A percentile compares a stretch with the other conserved stretches of the same genome.
Evolutionary conservation across 176 grass and related monocot genomes (phyloP).

Genomic region (Musa itinerans): DNA sequence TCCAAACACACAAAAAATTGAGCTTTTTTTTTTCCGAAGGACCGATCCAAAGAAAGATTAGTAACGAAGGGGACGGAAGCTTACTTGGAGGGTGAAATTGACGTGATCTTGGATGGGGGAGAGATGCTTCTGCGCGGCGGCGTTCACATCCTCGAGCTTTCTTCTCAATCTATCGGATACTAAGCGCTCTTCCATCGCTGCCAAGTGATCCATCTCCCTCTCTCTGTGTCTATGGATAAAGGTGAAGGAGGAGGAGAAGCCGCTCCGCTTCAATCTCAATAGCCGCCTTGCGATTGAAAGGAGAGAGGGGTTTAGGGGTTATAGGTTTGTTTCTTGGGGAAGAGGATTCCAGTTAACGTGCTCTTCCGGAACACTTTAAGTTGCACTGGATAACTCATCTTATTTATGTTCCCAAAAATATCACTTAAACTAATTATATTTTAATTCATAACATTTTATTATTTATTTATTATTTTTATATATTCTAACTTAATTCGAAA

Average conservation of each 20-base stretch:
- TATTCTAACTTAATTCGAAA: too few species aligned
- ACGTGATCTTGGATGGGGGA: conserved; percentile 76
- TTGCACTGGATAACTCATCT: too few species aligned
- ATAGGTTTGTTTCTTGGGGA: too few species aligned
- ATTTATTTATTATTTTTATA: too few species aligned
- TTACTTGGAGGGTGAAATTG: conserved; percentile 89
- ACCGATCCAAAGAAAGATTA: background rate
- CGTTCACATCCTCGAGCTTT: conserved; percentile 85
- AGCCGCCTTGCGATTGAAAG: background rate
- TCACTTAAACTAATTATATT: too few species aligned
- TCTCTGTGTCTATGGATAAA: background rate
- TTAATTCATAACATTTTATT: too few species aligned
- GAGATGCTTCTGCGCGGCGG: conserved; percentile 58
- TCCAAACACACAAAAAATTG: background rate
- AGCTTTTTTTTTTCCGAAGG: background rate
- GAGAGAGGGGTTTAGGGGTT: too few species aligned
- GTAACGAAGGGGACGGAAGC: background rate
- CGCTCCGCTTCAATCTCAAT: background rate
- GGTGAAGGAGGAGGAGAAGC: background rate
- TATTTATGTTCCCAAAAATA: too few species aligned
- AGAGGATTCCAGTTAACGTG: too few species aligned
- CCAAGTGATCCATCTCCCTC: conserved; percentile 38
- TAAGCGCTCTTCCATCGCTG: conserved; percentile 56
- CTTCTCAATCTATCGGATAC: conserved; percentile 50
- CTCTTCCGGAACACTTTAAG: too few species aligned